Conservation (phyloP, 768 basidiomycete species). For the Boletus pseudopeckii region DNA sequence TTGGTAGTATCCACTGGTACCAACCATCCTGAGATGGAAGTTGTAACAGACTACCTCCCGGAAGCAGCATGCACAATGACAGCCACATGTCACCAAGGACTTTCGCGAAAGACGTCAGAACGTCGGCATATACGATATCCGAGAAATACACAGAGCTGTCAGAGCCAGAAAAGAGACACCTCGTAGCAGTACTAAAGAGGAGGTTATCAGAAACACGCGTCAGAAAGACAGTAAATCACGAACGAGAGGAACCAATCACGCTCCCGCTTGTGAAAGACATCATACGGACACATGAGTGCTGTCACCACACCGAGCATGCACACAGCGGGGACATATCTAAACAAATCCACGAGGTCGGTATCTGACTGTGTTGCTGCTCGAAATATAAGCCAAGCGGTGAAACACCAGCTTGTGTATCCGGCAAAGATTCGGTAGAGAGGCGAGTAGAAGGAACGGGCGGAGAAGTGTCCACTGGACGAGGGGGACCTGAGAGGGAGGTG, state of each 20-base stretch:
- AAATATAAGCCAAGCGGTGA: conserved; percentile 68
- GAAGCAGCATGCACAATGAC: conserved; percentile 81
- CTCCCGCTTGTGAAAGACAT: conserved; percentile 64
- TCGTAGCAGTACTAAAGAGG: conserved; percentile 55
- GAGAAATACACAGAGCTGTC: conserved; percentile 74
- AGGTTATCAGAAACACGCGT: neutral
- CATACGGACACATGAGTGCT: conserved; percentile 62
- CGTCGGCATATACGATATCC: conserved; percentile 92
- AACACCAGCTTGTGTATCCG: conserved; percentile 58
- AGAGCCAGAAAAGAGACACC: conserved; percentile 69
- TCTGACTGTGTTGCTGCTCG: conserved; percentile 57
- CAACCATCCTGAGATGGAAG: conserved; percentile 61
- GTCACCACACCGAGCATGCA: conserved; percentile 57
- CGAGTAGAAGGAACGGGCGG: conserved; percentile 43
- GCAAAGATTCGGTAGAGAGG: conserved; percentile 67
- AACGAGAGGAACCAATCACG: conserved; percentile 78
- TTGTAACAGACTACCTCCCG: conserved; percentile 69
- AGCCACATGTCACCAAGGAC: conserved; percentile 94
- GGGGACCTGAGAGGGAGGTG: conserved; percentile 22
- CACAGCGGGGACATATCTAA: conserved; percentile 72
- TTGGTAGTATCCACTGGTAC: conserved; percentile 73
- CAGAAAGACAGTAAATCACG: conserved; percentile 30
- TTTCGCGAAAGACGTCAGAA: conserved; percentile 95
- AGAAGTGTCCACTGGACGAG: conserved; percentile 19
- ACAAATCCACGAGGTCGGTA: conserved; percentile 60